Percentiles rank a stretch among this genome's conserved stretches.
These are phyloP conservation scores for Tuber melanosporum DNA, from an alignment of 495 filamentous ascomycete genomes.

Conservation along the genomic window DNA sequence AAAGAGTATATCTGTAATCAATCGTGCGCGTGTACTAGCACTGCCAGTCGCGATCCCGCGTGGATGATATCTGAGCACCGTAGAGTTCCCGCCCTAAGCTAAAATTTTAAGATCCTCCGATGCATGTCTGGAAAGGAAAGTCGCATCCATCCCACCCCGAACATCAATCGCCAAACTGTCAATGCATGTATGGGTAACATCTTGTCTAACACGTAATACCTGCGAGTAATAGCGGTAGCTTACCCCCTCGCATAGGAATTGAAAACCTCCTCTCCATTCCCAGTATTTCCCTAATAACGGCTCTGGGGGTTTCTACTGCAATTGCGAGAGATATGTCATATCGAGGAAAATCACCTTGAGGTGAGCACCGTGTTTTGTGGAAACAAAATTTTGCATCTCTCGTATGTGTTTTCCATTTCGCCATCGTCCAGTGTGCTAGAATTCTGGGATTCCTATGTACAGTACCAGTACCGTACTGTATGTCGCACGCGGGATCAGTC, in stretches of 20 bases:
- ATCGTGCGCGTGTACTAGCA: background rate
- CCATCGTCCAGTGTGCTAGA: background rate
- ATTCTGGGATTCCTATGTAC: background rate
- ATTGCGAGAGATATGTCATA: background rate
- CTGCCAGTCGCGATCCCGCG: background rate
- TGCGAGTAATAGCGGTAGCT: background rate
- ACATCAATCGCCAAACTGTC: background rate
- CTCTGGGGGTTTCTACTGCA: background rate
- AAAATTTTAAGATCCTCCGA: background rate
- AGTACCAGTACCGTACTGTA: too few relatives aligned
- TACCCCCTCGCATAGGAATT: background rate
- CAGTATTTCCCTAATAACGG: background rate
- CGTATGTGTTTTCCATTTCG: background rate
- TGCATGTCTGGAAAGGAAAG: background rate
- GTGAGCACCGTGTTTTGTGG: background rate
- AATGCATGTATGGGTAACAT: background rate
- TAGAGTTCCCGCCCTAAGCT: background rate
- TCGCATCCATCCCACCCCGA: background rate
- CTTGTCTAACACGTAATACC: background rate
- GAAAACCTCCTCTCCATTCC: background rate
- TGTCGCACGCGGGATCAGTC: background rate
- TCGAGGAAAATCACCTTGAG: background rate
- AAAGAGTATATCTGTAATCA: background rate
- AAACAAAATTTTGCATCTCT: background rate
- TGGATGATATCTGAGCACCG: background rate